These are phyloP conservation scores for Peterozyma xylosa DNA, from an alignment of 805 yeast species.

Conservation along the genomic window DNA sequence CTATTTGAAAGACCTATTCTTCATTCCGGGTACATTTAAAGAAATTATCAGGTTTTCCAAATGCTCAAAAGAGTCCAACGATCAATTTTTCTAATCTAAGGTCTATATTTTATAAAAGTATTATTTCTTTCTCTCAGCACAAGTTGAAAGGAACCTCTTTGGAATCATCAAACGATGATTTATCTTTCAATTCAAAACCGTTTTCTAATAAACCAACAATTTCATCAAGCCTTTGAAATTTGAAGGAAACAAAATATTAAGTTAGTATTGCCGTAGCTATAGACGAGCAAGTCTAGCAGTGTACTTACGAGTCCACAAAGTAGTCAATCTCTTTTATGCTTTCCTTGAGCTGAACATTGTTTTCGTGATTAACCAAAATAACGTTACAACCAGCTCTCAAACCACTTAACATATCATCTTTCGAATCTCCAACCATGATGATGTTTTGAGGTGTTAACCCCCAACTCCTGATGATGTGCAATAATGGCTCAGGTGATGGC, in stretches of 20 bases:
- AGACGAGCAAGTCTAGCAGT: not conserved
- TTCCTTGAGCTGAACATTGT: slow-evolving; percentile 36
- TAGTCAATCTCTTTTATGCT: slow-evolving; percentile 26
- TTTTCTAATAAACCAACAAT: slow-evolving; percentile 25
- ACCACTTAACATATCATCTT: slow-evolving; percentile 64
- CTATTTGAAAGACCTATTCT: no score
- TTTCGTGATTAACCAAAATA: slow-evolving; percentile 43
- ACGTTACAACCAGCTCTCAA: slow-evolving; percentile 55
- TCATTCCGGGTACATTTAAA: no score
- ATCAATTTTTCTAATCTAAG: not conserved
- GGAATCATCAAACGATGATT: not conserved
- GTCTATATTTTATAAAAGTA: not conserved
- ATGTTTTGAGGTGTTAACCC: slow-evolving; percentile 34
- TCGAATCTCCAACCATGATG: slow-evolving; percentile 69
- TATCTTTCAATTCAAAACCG: slow-evolving; percentile 22
- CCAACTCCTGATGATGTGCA: slow-evolving; percentile 47
- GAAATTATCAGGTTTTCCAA: not conserved
- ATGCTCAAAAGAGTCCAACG: not conserved
- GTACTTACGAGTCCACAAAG: slow-evolving; percentile 20
- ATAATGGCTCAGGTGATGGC: slow-evolving; percentile 57
- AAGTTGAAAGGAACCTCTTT: no score
- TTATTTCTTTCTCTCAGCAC: not conserved
- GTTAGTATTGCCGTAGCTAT: not conserved
- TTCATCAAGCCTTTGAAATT: slow-evolving; percentile 23
- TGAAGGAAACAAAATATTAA: not conserved